Evolutionary conservation across 805 yeast species (phyloP).

Genomic region (Yamadazyma insecticola): DNA sequence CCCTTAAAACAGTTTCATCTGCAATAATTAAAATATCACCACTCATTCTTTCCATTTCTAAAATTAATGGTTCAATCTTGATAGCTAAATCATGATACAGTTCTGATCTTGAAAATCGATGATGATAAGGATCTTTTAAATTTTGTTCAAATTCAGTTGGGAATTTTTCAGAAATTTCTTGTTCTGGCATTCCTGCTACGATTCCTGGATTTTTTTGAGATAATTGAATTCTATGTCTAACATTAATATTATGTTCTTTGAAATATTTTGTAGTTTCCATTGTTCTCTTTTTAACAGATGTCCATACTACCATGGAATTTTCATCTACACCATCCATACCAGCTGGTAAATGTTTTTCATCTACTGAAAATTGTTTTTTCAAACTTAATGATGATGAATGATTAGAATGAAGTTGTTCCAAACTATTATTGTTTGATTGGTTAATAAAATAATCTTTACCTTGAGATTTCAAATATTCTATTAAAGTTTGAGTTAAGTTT

Average conservation of each 20-base stretch:
- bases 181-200: constrained; percentile 63
- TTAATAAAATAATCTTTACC: constrained; percentile 28
- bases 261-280: constrained; percentile 73
- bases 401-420: not conserved
- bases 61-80: constrained; percentile 84
- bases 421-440: not conserved
- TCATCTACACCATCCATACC: constrained; percentile 56
- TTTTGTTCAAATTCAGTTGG: constrained; percentile 70
- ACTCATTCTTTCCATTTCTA: constrained; percentile 90
- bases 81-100: constrained; percentile 95
- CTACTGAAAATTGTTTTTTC: constrained; percentile 20
- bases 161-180: constrained; percentile 52
- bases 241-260: constrained; percentile 49
- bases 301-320: constrained; percentile 82
- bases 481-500: constrained; percentile 55
- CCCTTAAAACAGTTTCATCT: constrained; percentile 85
- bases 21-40: constrained; percentile 88
- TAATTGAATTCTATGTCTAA: constrained; percentile 74
- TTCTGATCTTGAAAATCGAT: constrained; percentile 87
- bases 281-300: constrained; percentile 85
- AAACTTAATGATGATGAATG: constrained; percentile 1
- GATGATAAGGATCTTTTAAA: constrained; percentile 82
- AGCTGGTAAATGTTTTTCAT: constrained; percentile 40
- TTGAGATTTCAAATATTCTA: constrained; percentile 28
- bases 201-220: constrained; percentile 89